phyloP scores from a whole-genome alignment of 2,329 filamentous ascomycete species.

The Orbilia oligospora region DNA sequence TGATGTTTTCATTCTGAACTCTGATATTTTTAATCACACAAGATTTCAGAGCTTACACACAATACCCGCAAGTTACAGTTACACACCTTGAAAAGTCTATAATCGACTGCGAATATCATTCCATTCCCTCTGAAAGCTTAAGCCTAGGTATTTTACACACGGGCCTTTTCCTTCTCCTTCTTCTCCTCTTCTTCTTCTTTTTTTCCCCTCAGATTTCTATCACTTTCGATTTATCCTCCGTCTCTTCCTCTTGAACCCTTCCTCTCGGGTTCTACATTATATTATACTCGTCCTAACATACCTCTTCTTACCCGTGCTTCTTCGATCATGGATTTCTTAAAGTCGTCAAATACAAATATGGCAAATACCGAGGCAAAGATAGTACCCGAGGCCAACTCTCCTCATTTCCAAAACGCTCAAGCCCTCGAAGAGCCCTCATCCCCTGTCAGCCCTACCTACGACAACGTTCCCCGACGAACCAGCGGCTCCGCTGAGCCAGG shows the following conservation, averaged over 20 bases:
- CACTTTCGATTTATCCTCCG: background rate
- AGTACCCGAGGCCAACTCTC: conserved; percentile 44
- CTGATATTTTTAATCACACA: conserved; percentile 40
- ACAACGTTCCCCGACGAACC: conserved; percentile 30
- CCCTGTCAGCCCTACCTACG: conserved; percentile 48
- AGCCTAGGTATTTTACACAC: conserved; percentile 38
- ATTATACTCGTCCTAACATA: conserved; percentile 30
- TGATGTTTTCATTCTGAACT: conserved; percentile 43
- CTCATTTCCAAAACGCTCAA: conserved; percentile 51
- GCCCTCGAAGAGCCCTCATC: conserved; percentile 42
- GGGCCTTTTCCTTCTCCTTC: background rate
- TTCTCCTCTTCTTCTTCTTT: background rate
- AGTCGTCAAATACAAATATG: conserved; percentile 37
- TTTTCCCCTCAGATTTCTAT: background rate
- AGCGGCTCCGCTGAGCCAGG: conserved; percentile 7
- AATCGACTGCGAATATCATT: background rate
- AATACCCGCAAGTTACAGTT: conserved; percentile 13
- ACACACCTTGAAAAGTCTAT: conserved; percentile 29
- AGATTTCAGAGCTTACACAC: conserved; percentile 29
- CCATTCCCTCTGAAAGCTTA: background rate
- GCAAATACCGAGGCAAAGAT: conserved; percentile 39
- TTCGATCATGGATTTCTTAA: conserved; percentile 38
- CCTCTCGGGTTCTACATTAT: background rate
- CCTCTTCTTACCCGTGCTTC: background rate
- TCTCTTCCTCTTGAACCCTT: background rate